Conservation (phyloP, 163 green algal species). For the Volvox carteri region DNA sequence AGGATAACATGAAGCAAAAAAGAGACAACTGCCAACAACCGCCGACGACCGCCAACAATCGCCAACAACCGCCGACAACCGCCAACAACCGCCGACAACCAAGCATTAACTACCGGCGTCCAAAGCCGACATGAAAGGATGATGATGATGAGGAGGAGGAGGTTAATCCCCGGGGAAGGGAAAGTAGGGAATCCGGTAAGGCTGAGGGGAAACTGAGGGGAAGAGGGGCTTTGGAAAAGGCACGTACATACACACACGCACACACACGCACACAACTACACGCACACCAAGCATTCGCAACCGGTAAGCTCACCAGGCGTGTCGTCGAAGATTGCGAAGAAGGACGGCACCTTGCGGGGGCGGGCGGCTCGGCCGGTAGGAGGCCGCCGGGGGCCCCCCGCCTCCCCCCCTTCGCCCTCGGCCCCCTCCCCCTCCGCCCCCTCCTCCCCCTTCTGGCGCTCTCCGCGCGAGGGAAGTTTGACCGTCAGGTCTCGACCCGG, state of each 20-base stretch:
- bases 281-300: too few relatives aligned
- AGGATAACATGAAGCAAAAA: background rate
- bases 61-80: background rate
- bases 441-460: background rate
- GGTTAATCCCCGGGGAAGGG: too few relatives aligned
- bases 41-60: background rate
- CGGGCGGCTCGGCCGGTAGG: background rate
- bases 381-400: background rate
- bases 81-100: background rate
- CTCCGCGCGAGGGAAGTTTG: too few relatives aligned
- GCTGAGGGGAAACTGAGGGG: background rate
- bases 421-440: background rate
- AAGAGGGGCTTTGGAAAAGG: background rate
- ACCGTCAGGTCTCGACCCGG: constrained; percentile 37
- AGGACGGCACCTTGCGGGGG: background rate
- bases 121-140: background rate
- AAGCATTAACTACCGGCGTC: background rate
- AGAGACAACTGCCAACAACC: background rate
- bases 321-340: constrained; percentile 41
- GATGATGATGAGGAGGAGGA: too few relatives aligned
- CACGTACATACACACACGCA: background rate
- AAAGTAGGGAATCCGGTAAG: background rate
- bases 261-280: background rate
- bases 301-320: background rate
- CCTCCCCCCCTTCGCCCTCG: background rate